Conservation (phyloP, 202 grass and related monocot genomes). For the Digitaria exilis region DNA sequence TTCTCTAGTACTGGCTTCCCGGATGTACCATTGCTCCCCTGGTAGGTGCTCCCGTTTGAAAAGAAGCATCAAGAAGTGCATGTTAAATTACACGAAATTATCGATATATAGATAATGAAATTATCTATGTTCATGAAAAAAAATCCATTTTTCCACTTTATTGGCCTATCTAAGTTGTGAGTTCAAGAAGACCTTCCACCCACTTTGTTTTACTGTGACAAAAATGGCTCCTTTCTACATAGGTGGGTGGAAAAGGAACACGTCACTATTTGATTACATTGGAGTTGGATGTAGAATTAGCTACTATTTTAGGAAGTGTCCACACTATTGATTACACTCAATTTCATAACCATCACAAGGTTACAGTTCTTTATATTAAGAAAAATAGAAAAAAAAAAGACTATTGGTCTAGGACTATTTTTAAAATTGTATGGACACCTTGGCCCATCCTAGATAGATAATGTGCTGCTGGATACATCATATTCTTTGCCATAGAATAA, state of each 20-base stretch:
- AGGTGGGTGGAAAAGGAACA: not conserved
- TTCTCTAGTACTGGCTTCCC: not conserved
- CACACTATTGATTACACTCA: no score
- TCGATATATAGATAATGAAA: no score
- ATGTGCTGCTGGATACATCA: not conserved
- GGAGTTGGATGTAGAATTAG: not conserved
- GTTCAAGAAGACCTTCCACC: not conserved
- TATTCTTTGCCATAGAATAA: not conserved
- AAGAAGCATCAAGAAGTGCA: no score
- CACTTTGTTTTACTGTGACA: not conserved
- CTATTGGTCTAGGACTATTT: not conserved
- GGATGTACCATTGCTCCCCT: no score
- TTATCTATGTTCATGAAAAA: no score
- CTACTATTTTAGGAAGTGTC: not conserved
- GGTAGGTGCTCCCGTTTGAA: no score
- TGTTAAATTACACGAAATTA: no score
- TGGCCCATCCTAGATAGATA: not conserved
- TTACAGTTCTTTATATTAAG: not conserved
- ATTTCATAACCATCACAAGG: no score
- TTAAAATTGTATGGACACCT: not conserved
- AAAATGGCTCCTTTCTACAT: not conserved
- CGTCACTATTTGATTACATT: not conserved
- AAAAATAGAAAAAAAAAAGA: not conserved
- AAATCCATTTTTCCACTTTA: no score
- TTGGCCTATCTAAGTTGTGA: not conserved